Percentiles rank a stretch among this genome's conserved stretches.
Evolutionary conservation across 345 rosid species (phyloP).

Genomic region (Sisymbrium irio): DNA sequence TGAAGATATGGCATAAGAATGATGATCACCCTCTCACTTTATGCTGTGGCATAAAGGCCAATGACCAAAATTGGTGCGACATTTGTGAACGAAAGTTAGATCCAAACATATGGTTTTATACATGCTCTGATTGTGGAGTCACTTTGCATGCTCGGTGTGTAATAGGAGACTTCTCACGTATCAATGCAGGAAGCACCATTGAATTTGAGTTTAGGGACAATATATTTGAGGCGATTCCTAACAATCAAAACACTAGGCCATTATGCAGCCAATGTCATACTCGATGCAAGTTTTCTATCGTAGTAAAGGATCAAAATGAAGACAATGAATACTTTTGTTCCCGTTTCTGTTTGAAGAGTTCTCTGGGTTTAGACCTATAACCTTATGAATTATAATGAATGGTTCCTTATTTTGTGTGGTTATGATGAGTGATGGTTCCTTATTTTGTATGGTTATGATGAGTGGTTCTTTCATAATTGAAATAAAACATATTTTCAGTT

Average conservation of each 20-base stretch:
- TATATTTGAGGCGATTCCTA: background rate
- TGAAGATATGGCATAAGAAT: background rate
- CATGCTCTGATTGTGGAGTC: background rate
- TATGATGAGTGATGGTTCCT: no score
- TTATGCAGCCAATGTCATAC: background rate
- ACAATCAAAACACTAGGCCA: background rate
- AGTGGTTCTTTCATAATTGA: no score
- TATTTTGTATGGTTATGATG: no score
- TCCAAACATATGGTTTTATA: background rate
- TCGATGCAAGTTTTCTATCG: constrained; percentile 18
- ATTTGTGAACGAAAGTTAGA: background rate
- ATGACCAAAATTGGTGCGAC: background rate
- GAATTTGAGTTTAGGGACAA: no score
- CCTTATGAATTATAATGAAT: no score
- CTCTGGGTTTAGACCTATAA: no score
- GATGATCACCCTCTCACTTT: constrained; percentile 11
- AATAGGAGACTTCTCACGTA: background rate
- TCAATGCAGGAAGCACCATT: background rate
- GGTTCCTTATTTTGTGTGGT: no score
- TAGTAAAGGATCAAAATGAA: background rate
- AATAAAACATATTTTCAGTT: no score
- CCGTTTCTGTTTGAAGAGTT: background rate
- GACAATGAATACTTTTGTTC: background rate
- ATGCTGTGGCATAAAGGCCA: background rate
- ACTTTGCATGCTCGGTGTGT: background rate